Percentiles rank a stretch among this genome's conserved stretches.
Conservation (phyloP, 2,329 filamentous ascomycete species). For the Colletotrichum sp. region DNA sequence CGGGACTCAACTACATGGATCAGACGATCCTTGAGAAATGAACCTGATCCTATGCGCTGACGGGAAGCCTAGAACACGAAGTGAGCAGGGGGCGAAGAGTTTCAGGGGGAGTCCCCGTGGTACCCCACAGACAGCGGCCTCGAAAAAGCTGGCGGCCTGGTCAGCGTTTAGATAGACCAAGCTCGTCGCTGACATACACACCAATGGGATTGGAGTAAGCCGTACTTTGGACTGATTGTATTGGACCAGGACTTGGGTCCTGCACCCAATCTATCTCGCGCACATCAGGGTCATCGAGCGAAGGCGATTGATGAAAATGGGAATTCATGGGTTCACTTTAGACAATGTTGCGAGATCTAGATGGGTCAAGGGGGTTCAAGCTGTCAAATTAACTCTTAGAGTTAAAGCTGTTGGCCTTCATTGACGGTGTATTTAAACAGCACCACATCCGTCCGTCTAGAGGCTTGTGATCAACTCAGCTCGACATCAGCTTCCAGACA, state of each 20-base stretch:
- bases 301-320: neutral
- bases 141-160: neutral
- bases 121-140: neutral
- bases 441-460: neutral
- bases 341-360: neutral
- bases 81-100: neutral
- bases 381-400: neutral
- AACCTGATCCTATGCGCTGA: neutral
- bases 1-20: neutral
- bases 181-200: neutral
- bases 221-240: neutral
- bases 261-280: neutral
- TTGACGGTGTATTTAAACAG: neutral
- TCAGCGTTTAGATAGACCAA: neutral
- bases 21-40: neutral
- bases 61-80: neutral
- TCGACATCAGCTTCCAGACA: neutral
- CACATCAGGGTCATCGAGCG: neutral
- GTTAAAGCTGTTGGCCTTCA: constrained; percentile 25
- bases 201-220: neutral
- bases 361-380: neutral
- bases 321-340: neutral
- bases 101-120: neutral
- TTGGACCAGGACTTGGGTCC: neutral
- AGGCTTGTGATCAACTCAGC: neutral